Percentiles rank a stretch among this genome's conserved stretches.
Conservation (phyloP, 2,329 filamentous ascomycete species). For the Trichoderma aggressivum region DNA sequence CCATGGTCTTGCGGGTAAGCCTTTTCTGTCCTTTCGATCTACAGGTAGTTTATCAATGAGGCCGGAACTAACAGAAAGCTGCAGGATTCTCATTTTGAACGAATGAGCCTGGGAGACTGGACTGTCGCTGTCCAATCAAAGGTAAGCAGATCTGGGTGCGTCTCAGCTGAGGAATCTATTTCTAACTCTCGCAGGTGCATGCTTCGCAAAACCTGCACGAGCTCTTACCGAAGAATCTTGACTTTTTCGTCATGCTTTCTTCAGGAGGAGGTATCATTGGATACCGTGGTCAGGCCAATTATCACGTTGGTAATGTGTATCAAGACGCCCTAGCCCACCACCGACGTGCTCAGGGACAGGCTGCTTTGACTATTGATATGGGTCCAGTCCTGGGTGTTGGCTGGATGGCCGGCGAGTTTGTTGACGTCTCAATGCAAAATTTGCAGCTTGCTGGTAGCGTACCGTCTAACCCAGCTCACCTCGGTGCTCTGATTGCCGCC, state of each 20-base stretch:
- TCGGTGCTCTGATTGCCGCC: no score
- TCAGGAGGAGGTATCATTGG: conserved; percentile 36
- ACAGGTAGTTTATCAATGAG: no score
- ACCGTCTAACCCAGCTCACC: no score
- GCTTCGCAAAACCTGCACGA: not conserved
- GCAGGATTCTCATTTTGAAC: not conserved
- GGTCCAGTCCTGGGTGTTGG: no score
- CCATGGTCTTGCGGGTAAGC: no score
- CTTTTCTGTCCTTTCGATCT: no score
- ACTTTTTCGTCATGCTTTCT: conserved; percentile 40
- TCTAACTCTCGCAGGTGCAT: not conserved
- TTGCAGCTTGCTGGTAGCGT: no score
- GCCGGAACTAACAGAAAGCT: not conserved
- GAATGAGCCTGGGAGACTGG: not conserved
- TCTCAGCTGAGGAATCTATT: not conserved
- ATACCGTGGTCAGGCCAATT: conserved; percentile 38
- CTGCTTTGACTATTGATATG: no score
- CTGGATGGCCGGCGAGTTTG: no score
- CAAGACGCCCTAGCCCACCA: conserved; percentile 28
- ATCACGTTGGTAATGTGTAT: conserved; percentile 34
- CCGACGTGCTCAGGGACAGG: not conserved
- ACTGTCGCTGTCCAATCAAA: not conserved
- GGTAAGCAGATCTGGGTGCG: not conserved
- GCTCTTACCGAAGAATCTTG: conserved; percentile 21
- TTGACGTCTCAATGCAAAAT: no score